Conservation (phyloP, 1,284 basidiomycete genomes). For the Puccinia triticina region DNA sequence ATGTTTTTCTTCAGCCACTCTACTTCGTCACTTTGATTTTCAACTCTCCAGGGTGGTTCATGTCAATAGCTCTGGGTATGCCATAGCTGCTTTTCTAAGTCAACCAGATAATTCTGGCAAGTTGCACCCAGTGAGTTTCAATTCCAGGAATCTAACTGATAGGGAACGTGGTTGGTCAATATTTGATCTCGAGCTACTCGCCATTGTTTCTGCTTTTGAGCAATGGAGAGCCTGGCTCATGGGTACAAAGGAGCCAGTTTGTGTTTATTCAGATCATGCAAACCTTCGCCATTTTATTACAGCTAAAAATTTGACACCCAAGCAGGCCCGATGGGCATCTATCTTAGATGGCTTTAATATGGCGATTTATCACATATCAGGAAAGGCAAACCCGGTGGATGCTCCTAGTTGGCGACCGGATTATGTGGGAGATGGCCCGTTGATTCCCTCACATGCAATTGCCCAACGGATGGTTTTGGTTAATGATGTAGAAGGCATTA, state of each 20-base stretch:
- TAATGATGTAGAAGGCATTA: not conserved
- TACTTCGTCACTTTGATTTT: no score
- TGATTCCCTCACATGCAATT: not conserved
- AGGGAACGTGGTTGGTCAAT: not conserved
- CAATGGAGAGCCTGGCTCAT: constrained; percentile 32
- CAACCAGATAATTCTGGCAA: not conserved
- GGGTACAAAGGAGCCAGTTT: no score
- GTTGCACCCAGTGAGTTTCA: constrained; percentile 1
- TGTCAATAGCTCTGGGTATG: no score
- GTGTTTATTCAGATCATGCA: constrained; percentile 40
- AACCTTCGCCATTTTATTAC: constrained; percentile 21
- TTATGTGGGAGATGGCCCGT: constrained; percentile 3
- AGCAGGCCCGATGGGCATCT: not conserved
- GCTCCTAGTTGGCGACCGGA: not conserved
- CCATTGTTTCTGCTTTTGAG: constrained; percentile 14
- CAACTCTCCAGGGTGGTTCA: no score
- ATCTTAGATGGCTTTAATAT: constrained; percentile 13
- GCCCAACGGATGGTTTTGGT: not conserved
- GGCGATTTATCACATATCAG: not conserved
- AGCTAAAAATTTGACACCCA: not conserved
- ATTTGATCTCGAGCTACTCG: constrained; percentile 28
- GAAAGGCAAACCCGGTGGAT: constrained; percentile 3
- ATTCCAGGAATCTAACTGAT: constrained; percentile 18
- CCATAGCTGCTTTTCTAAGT: no score
- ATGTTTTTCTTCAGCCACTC: no score